Percentiles rank a stretch among this genome's conserved stretches.
Conservation (phyloP, 1,284 basidiomycete species). For the Cryptococcus sp. region DNA sequence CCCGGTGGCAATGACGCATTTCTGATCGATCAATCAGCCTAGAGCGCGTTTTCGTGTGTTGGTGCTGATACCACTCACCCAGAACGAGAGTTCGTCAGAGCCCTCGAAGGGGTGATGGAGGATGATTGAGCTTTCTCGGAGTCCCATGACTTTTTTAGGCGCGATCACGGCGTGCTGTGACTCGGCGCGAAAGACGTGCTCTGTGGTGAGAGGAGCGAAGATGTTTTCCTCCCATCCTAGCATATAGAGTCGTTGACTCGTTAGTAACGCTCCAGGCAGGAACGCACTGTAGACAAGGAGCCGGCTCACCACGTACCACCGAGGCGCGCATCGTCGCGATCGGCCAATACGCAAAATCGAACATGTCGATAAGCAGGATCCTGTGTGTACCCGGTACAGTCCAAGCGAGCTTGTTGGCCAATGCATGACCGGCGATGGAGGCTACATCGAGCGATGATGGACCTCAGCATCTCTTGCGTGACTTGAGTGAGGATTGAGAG, state of each 20-base stretch:
- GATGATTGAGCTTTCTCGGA: conserved; percentile 39
- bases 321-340: conserved; percentile 50
- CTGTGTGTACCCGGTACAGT: conserved; percentile 49
- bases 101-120: conserved; percentile 50
- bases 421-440: conserved; percentile 37
- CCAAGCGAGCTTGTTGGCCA: conserved; percentile 43
- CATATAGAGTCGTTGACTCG: conserved; percentile 3
- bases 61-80: conserved; percentile 32
- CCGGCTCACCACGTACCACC: conserved; percentile 49
- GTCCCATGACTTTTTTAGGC: conserved; percentile 45
- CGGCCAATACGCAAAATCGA: conserved; percentile 46
- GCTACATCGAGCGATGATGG: conserved; percentile 10
- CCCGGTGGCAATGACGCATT: conserved; percentile 48
- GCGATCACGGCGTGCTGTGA: conserved; percentile 42
- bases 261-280: not conserved
- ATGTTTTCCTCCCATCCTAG: conserved; percentile 52
- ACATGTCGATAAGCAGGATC: conserved; percentile 54
- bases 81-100: conserved; percentile 47
- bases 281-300: not conserved
- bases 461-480: conserved; percentile 9
- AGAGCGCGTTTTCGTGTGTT: not conserved
- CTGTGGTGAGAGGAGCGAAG: conserved; percentile 36
- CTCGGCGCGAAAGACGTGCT: conserved; percentile 41
- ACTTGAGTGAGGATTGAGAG: not conserved
- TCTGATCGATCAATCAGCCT: conserved; percentile 16